Conservation (phyloP, 306 rosid genomes). For the Begonia loranthoides region DNA sequence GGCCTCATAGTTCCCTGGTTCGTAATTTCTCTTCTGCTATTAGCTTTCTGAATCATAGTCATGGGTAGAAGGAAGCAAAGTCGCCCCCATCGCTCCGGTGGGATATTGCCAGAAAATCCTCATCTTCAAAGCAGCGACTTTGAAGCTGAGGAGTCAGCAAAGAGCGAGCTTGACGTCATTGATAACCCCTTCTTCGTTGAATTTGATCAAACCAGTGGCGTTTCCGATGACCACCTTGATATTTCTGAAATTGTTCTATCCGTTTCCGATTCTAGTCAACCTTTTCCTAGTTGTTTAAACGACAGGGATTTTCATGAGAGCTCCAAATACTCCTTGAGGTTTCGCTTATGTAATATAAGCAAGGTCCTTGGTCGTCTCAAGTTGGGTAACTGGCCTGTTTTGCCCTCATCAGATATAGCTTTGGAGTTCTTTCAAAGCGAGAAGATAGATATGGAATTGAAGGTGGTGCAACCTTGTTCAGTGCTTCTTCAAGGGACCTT, state of each 20-base stretch:
- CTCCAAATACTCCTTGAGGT: constrained; percentile 43
- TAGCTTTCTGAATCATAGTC: constrained; percentile 15
- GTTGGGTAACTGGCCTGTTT: constrained; percentile 81
- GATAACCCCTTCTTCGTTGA: constrained; percentile 54
- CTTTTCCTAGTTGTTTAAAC: constrained; percentile 31
- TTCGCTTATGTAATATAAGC: constrained; percentile 41
- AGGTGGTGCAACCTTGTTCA: constrained; percentile 21
- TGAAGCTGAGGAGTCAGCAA: constrained; percentile 23
- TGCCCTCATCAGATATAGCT: constrained; percentile 46
- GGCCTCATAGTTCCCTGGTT: no score
- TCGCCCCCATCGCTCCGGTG: constrained; percentile 57
- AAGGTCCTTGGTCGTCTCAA: constrained; percentile 44
- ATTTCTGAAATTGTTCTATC: constrained; percentile 67
- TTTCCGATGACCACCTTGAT: constrained; percentile 52
- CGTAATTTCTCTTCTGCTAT: no score
- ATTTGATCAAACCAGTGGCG: constrained; percentile 47
- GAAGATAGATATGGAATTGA: constrained; percentile 9
- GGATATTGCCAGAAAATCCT: constrained; percentile 24
- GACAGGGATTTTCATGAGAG: constrained; percentile 28
- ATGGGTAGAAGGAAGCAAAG: constrained; percentile 79
- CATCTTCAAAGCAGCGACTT: constrained; percentile 20
- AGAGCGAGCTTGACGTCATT: constrained; percentile 16
- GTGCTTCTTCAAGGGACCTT: constrained; percentile 64
- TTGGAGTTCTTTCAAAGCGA: constrained; percentile 39
- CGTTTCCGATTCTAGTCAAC: constrained; percentile 39